Conservation (phyloP, 768 basidiomycete genomes). For the Mycena metata region DNA sequence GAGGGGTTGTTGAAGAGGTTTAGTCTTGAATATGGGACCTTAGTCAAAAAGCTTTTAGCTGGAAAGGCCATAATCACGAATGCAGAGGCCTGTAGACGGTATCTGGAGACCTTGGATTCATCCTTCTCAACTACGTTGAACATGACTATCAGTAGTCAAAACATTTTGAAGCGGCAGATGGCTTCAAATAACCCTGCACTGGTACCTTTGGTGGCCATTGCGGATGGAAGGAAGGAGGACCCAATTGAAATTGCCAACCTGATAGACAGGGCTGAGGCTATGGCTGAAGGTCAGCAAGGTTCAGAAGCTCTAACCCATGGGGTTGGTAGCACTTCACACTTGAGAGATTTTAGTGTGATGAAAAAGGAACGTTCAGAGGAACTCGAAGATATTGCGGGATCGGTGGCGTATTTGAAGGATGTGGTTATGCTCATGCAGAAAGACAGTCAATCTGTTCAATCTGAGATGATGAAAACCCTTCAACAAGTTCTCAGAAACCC, state of each 20-base stretch:
- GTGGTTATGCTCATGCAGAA: background rate
- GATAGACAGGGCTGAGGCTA: background rate
- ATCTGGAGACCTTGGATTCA: background rate
- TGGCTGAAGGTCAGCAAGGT: background rate
- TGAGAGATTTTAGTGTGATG: background rate
- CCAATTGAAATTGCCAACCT: background rate
- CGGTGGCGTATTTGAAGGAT: background rate
- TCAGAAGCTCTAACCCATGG: background rate
- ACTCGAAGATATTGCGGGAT: background rate
- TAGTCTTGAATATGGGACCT: background rate
- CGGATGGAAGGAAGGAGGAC: background rate
- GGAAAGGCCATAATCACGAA: background rate
- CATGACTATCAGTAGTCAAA: background rate
- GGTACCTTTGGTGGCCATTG: background rate
- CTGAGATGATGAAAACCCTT: background rate
- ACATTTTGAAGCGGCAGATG: background rate
- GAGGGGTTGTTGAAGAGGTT: background rate
- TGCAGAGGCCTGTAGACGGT: background rate
- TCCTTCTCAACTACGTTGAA: background rate
- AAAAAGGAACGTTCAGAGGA: background rate
- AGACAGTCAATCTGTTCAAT: background rate
- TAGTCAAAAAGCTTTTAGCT: background rate
- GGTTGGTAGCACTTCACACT: background rate
- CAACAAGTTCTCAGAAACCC: background rate
- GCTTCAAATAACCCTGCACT: background rate